Percentiles rank a stretch among this genome's conserved stretches.
Evolutionary conservation across 352 stramenopile genomes (phyloP).

Genomic region (Vaucheria bursata): DNA sequence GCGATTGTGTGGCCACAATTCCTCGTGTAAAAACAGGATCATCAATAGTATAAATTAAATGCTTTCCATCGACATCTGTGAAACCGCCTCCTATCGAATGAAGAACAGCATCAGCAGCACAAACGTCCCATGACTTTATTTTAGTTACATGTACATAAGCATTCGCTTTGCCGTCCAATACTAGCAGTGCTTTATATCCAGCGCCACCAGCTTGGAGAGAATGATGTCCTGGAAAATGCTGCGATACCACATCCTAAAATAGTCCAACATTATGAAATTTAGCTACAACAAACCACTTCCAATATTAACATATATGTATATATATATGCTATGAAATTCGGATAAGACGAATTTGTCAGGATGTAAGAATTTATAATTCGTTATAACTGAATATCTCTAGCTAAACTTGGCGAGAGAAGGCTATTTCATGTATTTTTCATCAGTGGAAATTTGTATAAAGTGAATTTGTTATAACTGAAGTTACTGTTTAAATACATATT

Average conservation of each 20-base stretch:
- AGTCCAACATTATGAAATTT: no score
- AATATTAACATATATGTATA: no score
- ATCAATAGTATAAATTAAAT: slow-evolving; percentile 21
- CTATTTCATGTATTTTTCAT: no score
- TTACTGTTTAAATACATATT: no score
- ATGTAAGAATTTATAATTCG: no score
- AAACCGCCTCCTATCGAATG: slow-evolving; percentile 40
- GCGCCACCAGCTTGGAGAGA: slow-evolving; percentile 39
- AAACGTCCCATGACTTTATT: slow-evolving; percentile 52
- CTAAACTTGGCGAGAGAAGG: no score
- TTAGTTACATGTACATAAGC: slow-evolving; percentile 49
- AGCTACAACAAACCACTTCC: no score
- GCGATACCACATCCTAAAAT: slow-evolving; percentile 28
- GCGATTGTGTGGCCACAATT: slow-evolving; percentile 18
- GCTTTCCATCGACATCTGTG: slow-evolving; percentile 43
- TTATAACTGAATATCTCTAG: no score
- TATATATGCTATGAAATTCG: no score
- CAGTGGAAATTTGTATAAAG: no score
- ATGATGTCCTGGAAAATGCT: slow-evolving; percentile 22
- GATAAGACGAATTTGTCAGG: no score
- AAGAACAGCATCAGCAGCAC: slow-evolving; percentile 47
- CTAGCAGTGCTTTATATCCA: slow-evolving; percentile 48
- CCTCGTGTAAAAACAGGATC: slow-evolving; percentile 23
- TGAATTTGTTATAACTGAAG: no score
- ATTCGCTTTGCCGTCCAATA: slow-evolving; percentile 43